A percentile compares a stretch with the other conserved stretches of the same genome.
These are phyloP conservation scores for Arachnomyces sp. DNA, from an alignment of 2,329 filamentous ascomycete species.

Conservation along the genomic window DNA sequence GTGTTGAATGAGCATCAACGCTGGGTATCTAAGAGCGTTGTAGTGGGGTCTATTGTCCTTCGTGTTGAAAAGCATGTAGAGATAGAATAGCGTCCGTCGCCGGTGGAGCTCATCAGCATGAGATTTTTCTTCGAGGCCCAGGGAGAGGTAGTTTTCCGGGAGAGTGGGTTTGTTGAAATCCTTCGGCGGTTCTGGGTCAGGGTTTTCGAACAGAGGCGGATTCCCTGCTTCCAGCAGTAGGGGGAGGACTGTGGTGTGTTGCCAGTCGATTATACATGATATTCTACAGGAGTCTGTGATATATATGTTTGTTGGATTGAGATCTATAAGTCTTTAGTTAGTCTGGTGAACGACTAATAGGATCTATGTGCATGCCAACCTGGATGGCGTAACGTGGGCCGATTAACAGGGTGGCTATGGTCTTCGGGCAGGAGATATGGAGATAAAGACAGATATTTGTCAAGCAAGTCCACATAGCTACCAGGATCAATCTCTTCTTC, in stretches of 20 bases:
- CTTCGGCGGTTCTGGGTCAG: constrained; percentile 13
- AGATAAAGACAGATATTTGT: constrained; percentile 16
- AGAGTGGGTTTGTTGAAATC: constrained; percentile 12
- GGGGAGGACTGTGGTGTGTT: constrained; percentile 16
- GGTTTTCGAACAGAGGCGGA: constrained; percentile 18
- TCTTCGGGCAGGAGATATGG: constrained; percentile 16
- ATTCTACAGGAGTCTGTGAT: constrained; percentile 14
- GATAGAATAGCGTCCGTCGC: constrained; percentile 14
- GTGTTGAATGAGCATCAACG: constrained; percentile 15
- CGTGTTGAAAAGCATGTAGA: constrained; percentile 19
- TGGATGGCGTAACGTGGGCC: constrained; percentile 17
- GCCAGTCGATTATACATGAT: constrained; percentile 21
- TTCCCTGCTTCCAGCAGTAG: constrained; percentile 15
- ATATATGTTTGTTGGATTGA: constrained; percentile 19
- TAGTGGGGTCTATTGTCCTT: constrained; percentile 17
- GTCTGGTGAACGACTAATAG: constrained; percentile 4
- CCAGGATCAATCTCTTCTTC: constrained; percentile 11
- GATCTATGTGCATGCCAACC: constrained; percentile 5
- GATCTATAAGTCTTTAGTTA: constrained; percentile 10
- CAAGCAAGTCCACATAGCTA: constrained; percentile 15
- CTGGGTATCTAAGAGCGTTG: constrained; percentile 14
- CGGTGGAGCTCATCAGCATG: constrained; percentile 16
- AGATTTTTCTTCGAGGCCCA: constrained; percentile 13
- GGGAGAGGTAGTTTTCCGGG: constrained; percentile 13
- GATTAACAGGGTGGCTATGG: constrained; percentile 5